These are phyloP conservation scores for Lasiosphaeris hirsuta DNA, from an alignment of 495 filamentous ascomycete genomes.

Conservation along the genomic window DNA sequence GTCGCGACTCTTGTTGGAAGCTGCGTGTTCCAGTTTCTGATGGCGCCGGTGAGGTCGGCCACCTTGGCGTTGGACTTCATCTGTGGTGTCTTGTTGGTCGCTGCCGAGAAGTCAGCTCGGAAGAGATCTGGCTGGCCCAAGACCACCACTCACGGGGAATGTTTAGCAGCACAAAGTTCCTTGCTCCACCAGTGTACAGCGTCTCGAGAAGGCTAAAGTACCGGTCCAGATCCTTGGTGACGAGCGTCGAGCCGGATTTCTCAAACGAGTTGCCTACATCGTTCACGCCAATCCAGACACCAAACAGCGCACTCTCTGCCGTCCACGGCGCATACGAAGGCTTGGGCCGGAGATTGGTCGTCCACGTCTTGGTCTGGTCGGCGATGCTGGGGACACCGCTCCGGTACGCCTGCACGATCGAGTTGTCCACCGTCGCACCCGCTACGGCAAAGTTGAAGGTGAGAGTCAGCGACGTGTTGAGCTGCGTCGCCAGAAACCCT, in stretches of 20 bases:
- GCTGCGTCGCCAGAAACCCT: constrained; percentile 8
- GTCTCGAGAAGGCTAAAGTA: constrained; percentile 8
- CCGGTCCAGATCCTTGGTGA: constrained; percentile 9
- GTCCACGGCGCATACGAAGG: constrained; percentile 11
- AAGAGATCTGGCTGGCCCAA: background rate
- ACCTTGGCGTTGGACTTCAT: constrained; percentile 2
- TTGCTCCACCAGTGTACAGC: constrained; percentile 7
- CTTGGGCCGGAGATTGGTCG: background rate
- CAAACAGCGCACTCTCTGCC: constrained; percentile 7
- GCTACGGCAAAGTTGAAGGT: constrained; percentile 16
- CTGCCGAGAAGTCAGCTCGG: background rate
- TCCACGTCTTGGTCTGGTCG: constrained; percentile 11
- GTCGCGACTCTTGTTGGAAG: constrained; percentile 2
- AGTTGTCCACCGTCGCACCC: constrained; percentile 13
- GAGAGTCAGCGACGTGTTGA: constrained; percentile 13
- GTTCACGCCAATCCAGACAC: constrained; percentile 14
- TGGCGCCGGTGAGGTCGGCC: background rate
- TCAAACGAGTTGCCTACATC: constrained; percentile 8
- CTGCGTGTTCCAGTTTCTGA: constrained; percentile 3
- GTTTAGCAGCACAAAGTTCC: constrained; percentile 11
- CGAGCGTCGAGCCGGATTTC: background rate
- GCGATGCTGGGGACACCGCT: constrained; percentile 10
- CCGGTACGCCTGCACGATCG: constrained; percentile 5
- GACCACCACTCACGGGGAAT: background rate
- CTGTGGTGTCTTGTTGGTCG: constrained; percentile 8